Base-by-base conservation (phyloP, 768 basidiomycete species). In the Xerocomus spinulosus region DNA sequence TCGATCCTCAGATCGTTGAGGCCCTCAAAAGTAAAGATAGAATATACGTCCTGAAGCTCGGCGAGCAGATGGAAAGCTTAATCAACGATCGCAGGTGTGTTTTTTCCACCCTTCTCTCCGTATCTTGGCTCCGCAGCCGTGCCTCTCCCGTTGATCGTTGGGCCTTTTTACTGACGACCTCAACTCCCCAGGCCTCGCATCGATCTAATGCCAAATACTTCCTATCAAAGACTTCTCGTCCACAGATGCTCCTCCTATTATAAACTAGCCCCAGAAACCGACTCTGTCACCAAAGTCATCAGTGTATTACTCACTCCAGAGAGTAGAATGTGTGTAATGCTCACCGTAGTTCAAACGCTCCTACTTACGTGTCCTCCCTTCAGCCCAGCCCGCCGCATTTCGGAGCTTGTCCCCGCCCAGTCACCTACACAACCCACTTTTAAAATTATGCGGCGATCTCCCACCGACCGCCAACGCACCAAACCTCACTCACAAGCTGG, bases 1-100 rank as follows among this genome's bases (percentile, higher is more conserved):
- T 82, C 54, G 89, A 92, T 73, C 75, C 80, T 9, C 83, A 85
- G 67, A 89, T 92, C 58, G 60, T 92, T 58, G 89, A 92, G 65
- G 90, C 91, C 18, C 84, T 92, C 54, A 81, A 75, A 68, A 84
- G 83, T 76, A 92, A 92, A 72, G 90, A 92, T 68, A 78, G 90
- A 62, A 75, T 92, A 52, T 92, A 83, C 66, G 88, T 92, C 39
- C 72, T 92, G 59, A 91, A 87, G 73, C 77, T 92, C n/a, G 90
- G 87, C 49, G 91, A 92, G 71, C 75, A 73, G 55, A 87, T 92
- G 80, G 90, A 92, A 70, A 68, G 70, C 42, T 75, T 92, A 62
- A 87, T 92, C 59, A 77, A 69, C 50, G 88, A 90, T 63, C 79
- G 76, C 58, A 81, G 78, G 88, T 86, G 52, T 49, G 83, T 76